Evolutionary conservation across 306 rosid species (phyloP).

Genomic region (Morella rubra): DNA sequence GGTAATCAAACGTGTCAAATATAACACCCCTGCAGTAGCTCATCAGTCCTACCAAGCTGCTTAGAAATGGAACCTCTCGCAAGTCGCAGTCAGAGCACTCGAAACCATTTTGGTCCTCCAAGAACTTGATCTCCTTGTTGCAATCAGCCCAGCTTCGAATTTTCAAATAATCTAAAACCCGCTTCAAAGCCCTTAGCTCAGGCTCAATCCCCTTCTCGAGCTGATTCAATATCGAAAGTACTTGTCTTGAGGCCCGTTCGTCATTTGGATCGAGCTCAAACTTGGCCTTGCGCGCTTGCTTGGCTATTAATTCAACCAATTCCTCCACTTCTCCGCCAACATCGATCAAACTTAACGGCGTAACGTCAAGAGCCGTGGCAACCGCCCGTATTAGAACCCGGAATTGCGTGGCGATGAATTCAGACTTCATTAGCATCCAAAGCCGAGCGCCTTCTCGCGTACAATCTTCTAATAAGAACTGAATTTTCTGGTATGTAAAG

Average conservation of each 20-base stretch:
- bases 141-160: constrained; percentile 63
- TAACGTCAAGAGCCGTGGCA: constrained; percentile 64
- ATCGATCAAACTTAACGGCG: constrained; percentile 41
- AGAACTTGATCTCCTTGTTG: constrained; percentile 51
- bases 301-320: constrained; percentile 47
- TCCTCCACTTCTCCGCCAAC: constrained; percentile 62
- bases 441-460: constrained; percentile 41
- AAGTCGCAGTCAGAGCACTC: constrained; percentile 25
- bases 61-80: constrained; percentile 44
- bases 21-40: constrained; percentile 60
- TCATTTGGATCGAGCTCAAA: constrained; percentile 48
- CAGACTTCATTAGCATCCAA: constrained; percentile 54
- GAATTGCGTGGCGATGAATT: constrained; percentile 48
- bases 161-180: constrained; percentile 44
- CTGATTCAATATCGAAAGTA: constrained; percentile 35
- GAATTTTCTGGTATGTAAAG: constrained; percentile 54
- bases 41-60: constrained; percentile 60
- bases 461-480: constrained; percentile 65
- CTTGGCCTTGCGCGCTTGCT: constrained; percentile 54
- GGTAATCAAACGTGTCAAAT: constrained; percentile 49
- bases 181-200: constrained; percentile 20
- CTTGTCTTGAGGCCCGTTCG: constrained; percentile 11
- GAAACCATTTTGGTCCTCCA: constrained; percentile 51
- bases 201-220: constrained; percentile 67
- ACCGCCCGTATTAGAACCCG: constrained; percentile 36